Evolutionary conservation across 2,329 filamentous ascomycete species (phyloP).

Genomic region (Aspergillus viridinutans): DNA sequence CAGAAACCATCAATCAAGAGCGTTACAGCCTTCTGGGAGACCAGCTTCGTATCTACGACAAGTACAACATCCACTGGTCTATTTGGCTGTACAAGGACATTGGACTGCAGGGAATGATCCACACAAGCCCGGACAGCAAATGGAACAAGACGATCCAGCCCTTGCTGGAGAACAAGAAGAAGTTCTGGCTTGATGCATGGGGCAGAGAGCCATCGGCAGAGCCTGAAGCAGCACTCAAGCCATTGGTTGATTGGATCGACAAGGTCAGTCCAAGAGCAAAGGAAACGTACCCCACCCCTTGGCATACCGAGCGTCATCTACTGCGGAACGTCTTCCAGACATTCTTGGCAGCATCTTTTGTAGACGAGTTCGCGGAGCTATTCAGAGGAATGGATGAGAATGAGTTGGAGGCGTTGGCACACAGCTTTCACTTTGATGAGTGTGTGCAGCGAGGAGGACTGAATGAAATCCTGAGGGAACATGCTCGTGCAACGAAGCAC

Average conservation of each 20-base stretch:
- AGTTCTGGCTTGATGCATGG: constrained; percentile 54
- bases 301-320: constrained; percentile 50
- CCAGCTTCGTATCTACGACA: constrained; percentile 51
- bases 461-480: constrained; percentile 48
- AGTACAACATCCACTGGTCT: constrained; percentile 52
- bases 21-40: constrained; percentile 46
- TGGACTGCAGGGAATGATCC: constrained; percentile 54
- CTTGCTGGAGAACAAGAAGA: constrained; percentile 55
- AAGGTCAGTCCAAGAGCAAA: constrained; percentile 40
- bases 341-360: constrained; percentile 49
- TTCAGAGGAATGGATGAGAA: constrained; percentile 50
- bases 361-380: constrained; percentile 53
- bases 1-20: constrained; percentile 39
- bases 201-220: constrained; percentile 41
- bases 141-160: constrained; percentile 51
- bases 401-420: constrained; percentile 53
- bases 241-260: constrained; percentile 45
- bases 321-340: constrained; percentile 44
- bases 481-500: constrained; percentile 28
- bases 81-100: constrained; percentile 61
- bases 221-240: constrained; percentile 43
- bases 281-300: constrained; percentile 45
- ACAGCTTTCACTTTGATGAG: constrained; percentile 52
- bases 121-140: constrained; percentile 42
- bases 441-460: constrained; percentile 50